These are phyloP conservation scores for Hylodesmum podocarpum DNA, from an alignment of 306 rosid species.

Conservation along the genomic window DNA sequence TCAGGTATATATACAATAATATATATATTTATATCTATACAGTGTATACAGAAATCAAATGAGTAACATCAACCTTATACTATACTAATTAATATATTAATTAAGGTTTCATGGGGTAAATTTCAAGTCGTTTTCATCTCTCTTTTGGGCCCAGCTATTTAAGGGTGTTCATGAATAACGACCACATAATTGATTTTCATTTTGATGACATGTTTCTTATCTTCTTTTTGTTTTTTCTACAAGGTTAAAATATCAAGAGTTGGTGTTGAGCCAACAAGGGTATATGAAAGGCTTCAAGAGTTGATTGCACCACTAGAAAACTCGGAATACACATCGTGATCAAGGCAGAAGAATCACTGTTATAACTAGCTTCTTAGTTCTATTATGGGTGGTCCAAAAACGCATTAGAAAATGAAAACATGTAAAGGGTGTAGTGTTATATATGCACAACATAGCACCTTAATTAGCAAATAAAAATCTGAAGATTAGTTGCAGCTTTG, in stretches of 20 bases:
- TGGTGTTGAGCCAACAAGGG: constrained; percentile 63
- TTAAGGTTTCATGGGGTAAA: background rate
- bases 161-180: too few relatives aligned
- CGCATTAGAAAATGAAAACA: background rate
- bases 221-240: background rate
- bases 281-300: constrained; percentile 51
- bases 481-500: background rate
- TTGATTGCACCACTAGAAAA: constrained; percentile 29
- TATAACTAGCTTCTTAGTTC: background rate
- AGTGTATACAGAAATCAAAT: background rate
- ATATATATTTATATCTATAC: background rate
- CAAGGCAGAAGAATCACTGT: background rate
- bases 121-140: background rate
- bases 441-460: background rate
- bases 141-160: background rate
- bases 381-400: background rate
- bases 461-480: background rate
- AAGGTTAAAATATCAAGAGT: constrained; percentile 65
- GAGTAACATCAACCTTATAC: background rate
- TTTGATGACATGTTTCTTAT: background rate
- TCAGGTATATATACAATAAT: constrained; percentile 44
- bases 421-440: background rate
- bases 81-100: background rate
- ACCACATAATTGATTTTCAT: background rate
- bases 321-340: constrained; percentile 12